These are phyloP conservation scores for Pogostemon cablin DNA, from an alignment of 257 asterid species.

Conservation along the genomic window DNA sequence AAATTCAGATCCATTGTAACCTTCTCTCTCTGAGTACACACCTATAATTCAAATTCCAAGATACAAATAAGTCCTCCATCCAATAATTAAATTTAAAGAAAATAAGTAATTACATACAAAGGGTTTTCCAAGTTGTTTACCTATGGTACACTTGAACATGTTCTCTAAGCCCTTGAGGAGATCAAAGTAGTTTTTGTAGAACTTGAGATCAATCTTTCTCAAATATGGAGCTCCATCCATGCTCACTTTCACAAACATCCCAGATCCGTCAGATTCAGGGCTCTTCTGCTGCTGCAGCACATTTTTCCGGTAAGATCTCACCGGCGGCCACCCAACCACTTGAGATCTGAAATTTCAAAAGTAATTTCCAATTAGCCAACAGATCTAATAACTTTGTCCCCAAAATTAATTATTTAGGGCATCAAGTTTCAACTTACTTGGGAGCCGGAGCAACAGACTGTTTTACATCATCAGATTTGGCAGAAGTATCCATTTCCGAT, in stretches of 20 bases:
- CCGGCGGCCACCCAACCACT: constrained; percentile 76
- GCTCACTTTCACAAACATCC: constrained; percentile 63
- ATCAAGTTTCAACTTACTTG: constrained; percentile 46
- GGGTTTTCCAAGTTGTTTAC: constrained; percentile 17
- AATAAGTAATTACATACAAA: no score
- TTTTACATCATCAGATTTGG: constrained; percentile 7
- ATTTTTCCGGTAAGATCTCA: constrained; percentile 50
- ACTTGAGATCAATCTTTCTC: constrained; percentile 62
- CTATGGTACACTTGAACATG: constrained; percentile 65
- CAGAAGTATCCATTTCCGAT: constrained; percentile 35
- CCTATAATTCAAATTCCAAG: constrained; percentile 38
- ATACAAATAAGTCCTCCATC: neutral
- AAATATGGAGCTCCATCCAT: constrained; percentile 75
- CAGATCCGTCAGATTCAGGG: constrained; percentile 39
- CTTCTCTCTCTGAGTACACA: constrained; percentile 59
- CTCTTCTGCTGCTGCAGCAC: constrained; percentile 31
- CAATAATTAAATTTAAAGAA: neutral
- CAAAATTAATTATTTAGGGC: neutral
- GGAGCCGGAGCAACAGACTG: constrained; percentile 39
- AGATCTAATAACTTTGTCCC: neutral
- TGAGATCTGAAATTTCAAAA: constrained; percentile 46
- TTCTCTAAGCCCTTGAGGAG: constrained; percentile 55
- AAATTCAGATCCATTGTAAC: constrained; percentile 57
- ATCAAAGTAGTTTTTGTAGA: constrained; percentile 48
- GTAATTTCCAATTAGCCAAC: neutral